Evolutionary conservation across 768 basidiomycete species (phyloP), one percentile per base, ranked within the genome.

Genomic region (Phaeotremella fagi): DNA sequence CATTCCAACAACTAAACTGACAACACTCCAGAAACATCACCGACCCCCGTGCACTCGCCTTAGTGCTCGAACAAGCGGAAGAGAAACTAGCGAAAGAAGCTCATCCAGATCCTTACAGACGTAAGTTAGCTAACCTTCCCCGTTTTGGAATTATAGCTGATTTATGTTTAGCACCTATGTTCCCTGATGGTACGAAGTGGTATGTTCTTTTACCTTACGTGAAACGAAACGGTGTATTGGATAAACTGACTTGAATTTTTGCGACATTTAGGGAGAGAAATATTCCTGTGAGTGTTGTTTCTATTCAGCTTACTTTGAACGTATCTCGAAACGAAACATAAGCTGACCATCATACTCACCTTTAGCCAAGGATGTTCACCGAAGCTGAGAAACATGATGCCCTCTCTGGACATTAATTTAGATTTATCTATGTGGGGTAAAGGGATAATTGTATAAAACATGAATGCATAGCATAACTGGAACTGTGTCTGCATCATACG

Each of bases 161-260:
- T 33, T 31, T 38, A 25, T 41, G 7, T 18, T 45, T 57, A 97
- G 92, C 85, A 54, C 81, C 91, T 43, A 68, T 81, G 35, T 86
- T 84, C 73, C 89, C 90, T 43, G 90, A 87, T 53, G 92, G 92
- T 54, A 90, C 90, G n/a, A 95, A 94, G 77, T 97, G 91, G 91
- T 92, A 67, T 64, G 85, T 81, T 22, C 11, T 3, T 29, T 12
- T 23, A n/a, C n/a, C n/a, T n/a, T n/a, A n/a, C n/a, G n/a, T n/a
- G n/a, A 24, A 18, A 35, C 25, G 5, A 36, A n/a, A n/a, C n/a
- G 31, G 31, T 33, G 7, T 7, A 33, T 33, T 33, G 31, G 9
- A 33, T 7, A 16, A 50, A 45, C 53, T 53, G 60, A 55, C 56
- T 7, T 23, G 28, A 9, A 23, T 35, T 41, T 20, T 27, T 22